Evolutionary conservation across 106 monocot genomes (phyloP), one percentile per base, ranked within the genome.

Genomic region (Dioscorea dumetorum): DNA sequence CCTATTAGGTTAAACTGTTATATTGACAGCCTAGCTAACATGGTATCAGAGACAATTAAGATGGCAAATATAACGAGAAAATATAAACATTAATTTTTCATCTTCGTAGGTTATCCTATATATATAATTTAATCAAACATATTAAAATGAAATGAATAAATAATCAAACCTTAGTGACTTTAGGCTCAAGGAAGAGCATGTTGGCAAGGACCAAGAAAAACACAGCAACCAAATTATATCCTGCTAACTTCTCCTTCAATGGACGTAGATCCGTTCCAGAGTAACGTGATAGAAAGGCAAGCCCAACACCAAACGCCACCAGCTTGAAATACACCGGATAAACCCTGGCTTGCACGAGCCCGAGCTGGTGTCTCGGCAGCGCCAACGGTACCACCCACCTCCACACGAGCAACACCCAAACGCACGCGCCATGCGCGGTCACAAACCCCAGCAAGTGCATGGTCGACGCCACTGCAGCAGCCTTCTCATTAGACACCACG

Each of bases 351-450:
- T 90, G 94, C 66, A 90, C 74, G 20, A 90, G 20, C 58, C 90
- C 94, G 17, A 94, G 71, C 74, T 90, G 94, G 78, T 94, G 94
- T 68, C 87, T 66, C 13, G 84, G 84, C 73, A 90, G 56, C 31
- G 76, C 82, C 13, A 60, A 22, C 1, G 84, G 87, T 31, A 94
- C 67, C 49, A 94, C 94, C 57, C 87, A 80, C 73, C 85, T 87
- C 22, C 90, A 90, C 61, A 81, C 78, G 67, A 94, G 90, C 32
- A 87, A 85, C 75, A 94, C 94, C 94, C 94, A 94, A 53, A 85
- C 56, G 57, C 76, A 78, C 56, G 85, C 60, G 15, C 90, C 90
- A 72, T 85, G 90, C 21, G 85, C 84, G 48, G 76, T 53, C 3
- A 82, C 82, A 22, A 85, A 78, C 21, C 70, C 94, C 23, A 87